Percentiles rank a stretch among this genome's conserved stretches.
phyloP scores from a whole-genome alignment of 1,139 yeast genomes.

The Suhomyces panamericanus region DNA sequence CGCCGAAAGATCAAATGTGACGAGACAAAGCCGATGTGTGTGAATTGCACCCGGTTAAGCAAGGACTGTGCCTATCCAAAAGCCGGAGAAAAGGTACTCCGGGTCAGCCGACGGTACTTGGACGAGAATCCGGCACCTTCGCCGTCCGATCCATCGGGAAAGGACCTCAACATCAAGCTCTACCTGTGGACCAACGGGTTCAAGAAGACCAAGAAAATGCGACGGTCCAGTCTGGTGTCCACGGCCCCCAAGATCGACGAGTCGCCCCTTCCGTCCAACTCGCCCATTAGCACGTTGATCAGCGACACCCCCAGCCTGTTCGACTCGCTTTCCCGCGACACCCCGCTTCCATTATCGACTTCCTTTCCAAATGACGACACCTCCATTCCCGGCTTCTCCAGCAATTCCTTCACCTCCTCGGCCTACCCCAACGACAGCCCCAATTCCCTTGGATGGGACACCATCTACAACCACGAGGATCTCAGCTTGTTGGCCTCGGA shows the following conservation, averaged over 20 bases:
- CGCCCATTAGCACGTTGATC: conserved; percentile 2
- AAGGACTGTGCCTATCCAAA: conserved; percentile 24
- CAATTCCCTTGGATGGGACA: conserved; percentile 9
- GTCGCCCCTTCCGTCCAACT: neutral
- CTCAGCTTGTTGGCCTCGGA: conserved; percentile 42
- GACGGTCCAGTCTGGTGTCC: conserved; percentile 1
- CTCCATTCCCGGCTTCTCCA: conserved; percentile 1
- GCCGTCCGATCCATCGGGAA: conserved; percentile 4
- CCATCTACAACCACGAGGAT: conserved; percentile 33
- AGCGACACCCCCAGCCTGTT: conserved; percentile 5
- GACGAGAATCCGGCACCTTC: conserved; percentile 12
- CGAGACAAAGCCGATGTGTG: conserved; percentile 54
- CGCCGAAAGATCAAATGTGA: conserved; percentile 50
- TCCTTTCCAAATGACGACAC: neutral
- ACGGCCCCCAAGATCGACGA: neutral
- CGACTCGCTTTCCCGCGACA: conserved; percentile 3
- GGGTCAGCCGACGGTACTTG: conserved; percentile 17
- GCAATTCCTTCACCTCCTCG: neutral
- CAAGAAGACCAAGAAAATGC: conserved; percentile 5
- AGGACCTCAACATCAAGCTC: conserved; percentile 14
- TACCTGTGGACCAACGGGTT: conserved; percentile 13
- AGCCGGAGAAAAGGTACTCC: conserved; percentile 21
- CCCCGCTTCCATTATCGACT: conserved; percentile 2
- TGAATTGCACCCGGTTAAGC: conserved; percentile 38
- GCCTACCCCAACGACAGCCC: conserved; percentile 7